Evolutionary conservation across 2,329 filamentous ascomycete genomes (phyloP).

Genomic region (Tolypocladium inflatum): DNA sequence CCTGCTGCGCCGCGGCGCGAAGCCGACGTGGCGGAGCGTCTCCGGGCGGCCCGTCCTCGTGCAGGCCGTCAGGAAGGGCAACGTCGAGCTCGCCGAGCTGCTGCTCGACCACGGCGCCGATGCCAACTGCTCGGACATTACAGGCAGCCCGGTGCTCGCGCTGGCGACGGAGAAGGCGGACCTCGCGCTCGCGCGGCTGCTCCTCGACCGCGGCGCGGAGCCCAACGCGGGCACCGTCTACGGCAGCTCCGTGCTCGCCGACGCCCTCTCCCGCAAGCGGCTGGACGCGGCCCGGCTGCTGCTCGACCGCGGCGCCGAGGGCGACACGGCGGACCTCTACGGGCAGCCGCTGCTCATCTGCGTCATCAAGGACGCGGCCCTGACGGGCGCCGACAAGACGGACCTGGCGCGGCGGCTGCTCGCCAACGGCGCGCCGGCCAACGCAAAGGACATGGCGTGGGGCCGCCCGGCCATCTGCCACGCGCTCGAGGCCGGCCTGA

Average conservation of each 20-base stretch:
- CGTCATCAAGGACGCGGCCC: constrained; percentile 15
- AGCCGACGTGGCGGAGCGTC: constrained; percentile 13
- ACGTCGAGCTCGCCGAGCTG: constrained; percentile 16
- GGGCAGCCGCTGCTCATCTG: constrained; percentile 22
- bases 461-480: constrained; percentile 12
- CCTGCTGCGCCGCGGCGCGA: constrained; percentile 20
- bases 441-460: constrained; percentile 14
- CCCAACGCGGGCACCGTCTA: constrained; percentile 16
- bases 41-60: constrained; percentile 18
- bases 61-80: constrained; percentile 15
- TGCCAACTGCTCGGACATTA: constrained; percentile 16
- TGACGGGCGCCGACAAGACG: constrained; percentile 14
- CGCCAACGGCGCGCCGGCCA: constrained; percentile 20
- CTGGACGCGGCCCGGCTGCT: constrained; percentile 21
- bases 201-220: constrained; percentile 25
- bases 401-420: constrained; percentile 20
- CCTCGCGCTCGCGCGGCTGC: constrained; percentile 19
- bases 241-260: constrained; percentile 22
- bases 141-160: constrained; percentile 18
- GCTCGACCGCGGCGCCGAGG: constrained; percentile 22
- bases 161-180: constrained; percentile 17
- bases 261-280: constrained; percentile 20
- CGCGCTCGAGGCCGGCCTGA: constrained; percentile 13
- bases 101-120: constrained; percentile 26
- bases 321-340: constrained; percentile 19